These are phyloP conservation scores for Mortierella claussenii DNA, from an alignment of 192 early-diverging fungal species.

Conservation along the genomic window DNA sequence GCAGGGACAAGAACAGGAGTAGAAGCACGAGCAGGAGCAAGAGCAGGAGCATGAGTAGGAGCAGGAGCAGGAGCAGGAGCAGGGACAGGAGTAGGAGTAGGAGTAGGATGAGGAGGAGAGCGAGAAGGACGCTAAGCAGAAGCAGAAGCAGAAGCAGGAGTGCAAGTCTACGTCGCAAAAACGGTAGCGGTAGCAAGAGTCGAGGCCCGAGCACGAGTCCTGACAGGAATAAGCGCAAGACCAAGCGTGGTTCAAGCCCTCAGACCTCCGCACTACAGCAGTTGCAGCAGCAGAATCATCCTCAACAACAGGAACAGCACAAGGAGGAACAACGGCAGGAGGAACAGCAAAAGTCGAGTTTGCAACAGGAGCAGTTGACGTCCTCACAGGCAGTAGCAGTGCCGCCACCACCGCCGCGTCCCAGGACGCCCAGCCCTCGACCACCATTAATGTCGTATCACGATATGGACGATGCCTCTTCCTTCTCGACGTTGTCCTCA, in stretches of 20 bases:
- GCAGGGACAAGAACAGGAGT: constrained; percentile 16
- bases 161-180: constrained; percentile 3
- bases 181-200: constrained; percentile 8
- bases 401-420: background rate
- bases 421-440: constrained; percentile 6
- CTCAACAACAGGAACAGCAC: constrained; percentile 8
- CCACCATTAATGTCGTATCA: constrained; percentile 5
- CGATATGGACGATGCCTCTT: constrained; percentile 37
- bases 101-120: constrained; percentile 17
- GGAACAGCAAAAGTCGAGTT: background rate
- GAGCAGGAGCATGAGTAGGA: constrained; percentile 17
- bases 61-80: constrained; percentile 24
- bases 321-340: background rate
- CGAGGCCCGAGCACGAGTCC: background rate
- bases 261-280: constrained; percentile 4
- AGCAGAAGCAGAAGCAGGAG: constrained; percentile 20
- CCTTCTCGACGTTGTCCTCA: constrained; percentile 44
- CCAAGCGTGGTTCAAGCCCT: constrained; percentile 1
- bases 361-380: background rate
- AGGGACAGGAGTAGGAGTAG: constrained; percentile 17
- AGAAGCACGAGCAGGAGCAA: constrained; percentile 18
- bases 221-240: constrained; percentile 3
- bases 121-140: too few species aligned
- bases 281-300: constrained; percentile 1
- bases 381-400: background rate